phyloP scores from a whole-genome alignment of 192 early-diverging fungal genomes.

The Diversispora epigaea region DNA sequence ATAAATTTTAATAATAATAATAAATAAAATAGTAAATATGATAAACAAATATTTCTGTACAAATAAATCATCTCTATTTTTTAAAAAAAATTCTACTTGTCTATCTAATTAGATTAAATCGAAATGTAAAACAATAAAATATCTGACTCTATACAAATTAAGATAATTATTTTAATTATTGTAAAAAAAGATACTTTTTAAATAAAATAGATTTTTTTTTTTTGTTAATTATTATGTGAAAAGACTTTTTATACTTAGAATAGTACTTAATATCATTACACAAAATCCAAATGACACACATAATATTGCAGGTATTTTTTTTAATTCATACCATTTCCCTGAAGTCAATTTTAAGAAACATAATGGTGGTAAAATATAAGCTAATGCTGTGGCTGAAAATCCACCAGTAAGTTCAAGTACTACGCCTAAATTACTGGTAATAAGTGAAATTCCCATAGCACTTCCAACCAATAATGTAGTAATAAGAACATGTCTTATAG shows the following conservation, averaged over 20 bases:
- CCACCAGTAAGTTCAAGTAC: constrained; percentile 87
- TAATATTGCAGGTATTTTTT: constrained; percentile 65
- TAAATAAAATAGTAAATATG: too few relatives aligned
- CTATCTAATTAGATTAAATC: too few relatives aligned
- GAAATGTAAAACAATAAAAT: too few relatives aligned
- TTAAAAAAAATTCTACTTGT: too few relatives aligned
- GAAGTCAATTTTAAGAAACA: constrained; percentile 76
- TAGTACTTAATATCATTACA: constrained; percentile 73
- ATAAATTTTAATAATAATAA: too few relatives aligned
- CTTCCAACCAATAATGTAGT: constrained; percentile 65
- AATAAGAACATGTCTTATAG: constrained; percentile 62
- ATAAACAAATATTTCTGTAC: too few relatives aligned
- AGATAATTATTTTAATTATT: too few relatives aligned
- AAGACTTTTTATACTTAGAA: constrained; percentile 33
- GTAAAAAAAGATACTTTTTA: too few relatives aligned
- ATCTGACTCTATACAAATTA: too few relatives aligned
- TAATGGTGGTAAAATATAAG: constrained; percentile 82
- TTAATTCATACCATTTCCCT: constrained; percentile 52
- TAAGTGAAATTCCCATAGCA: constrained; percentile 68
- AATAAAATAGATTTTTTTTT: too few relatives aligned
- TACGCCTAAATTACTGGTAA: constrained; percentile 80
- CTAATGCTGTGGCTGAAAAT: constrained; percentile 82
- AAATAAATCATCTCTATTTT: too few relatives aligned
- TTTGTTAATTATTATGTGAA: too few relatives aligned
- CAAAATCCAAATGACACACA: constrained; percentile 74